Evolutionary conservation across 2,329 filamentous ascomycete genomes (phyloP).

Genomic region (Fusarium piperis): DNA sequence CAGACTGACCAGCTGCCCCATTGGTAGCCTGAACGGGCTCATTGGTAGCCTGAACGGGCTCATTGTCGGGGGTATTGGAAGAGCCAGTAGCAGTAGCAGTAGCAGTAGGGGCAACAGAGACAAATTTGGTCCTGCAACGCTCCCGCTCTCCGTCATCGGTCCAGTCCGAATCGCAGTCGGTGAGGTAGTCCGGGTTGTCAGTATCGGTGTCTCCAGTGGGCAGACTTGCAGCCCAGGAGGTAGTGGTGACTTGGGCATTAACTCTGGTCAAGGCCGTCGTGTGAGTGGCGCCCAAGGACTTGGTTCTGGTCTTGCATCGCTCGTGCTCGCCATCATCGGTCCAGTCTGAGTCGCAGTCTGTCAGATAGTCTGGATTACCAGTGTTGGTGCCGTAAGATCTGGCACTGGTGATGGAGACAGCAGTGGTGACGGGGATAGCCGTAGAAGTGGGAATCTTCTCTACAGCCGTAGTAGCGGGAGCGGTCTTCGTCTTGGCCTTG

Average conservation of each 20-base stretch:
- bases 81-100: too few species aligned
- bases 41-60: not conserved
- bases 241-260: too few species aligned
- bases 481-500: not conserved
- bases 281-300: not conserved
- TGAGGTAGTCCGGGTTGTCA: not conserved
- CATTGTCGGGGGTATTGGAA: not conserved
- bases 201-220: not conserved
- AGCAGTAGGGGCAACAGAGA: not conserved
- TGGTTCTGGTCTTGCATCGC: not conserved
- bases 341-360: not conserved
- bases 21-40: too few species aligned
- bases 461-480: not conserved
- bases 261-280: not conserved
- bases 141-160: not conserved
- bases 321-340: not conserved
- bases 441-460: not conserved
- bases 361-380: not conserved
- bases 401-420: not conserved
- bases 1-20: not conserved
- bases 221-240: not conserved
- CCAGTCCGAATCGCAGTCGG: not conserved
- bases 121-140: not conserved
- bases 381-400: not conserved
- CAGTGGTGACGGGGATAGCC: not conserved